These are phyloP conservation scores for Didymella exigua DNA, from an alignment of 2,329 filamentous ascomycete genomes.

Conservation along the genomic window DNA sequence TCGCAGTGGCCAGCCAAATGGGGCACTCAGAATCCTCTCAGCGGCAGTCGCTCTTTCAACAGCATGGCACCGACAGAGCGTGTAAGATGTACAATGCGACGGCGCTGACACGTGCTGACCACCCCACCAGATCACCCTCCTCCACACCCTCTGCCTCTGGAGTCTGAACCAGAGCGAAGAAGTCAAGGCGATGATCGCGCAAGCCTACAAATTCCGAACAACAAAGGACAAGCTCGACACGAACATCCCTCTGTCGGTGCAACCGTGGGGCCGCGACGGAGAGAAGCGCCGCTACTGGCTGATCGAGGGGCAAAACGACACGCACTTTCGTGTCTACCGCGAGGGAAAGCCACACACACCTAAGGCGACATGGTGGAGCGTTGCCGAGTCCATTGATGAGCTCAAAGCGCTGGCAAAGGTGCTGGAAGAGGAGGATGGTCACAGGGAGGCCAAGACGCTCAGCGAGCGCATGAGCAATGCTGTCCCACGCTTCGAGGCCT, in stretches of 20 bases:
- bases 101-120: constrained; percentile 25
- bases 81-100: constrained; percentile 58
- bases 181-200: constrained; percentile 79
- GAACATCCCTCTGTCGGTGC: constrained; percentile 87
- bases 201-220: constrained; percentile 70
- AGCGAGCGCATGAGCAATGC: constrained; percentile 78
- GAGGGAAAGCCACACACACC: constrained; percentile 82
- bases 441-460: constrained; percentile 78
- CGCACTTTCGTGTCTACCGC: constrained; percentile 88
- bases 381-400: constrained; percentile 90
- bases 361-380: constrained; percentile 87
- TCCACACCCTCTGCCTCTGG: constrained; percentile 87
- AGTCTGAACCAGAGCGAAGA: constrained; percentile 84
- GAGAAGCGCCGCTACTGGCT: constrained; percentile 93
- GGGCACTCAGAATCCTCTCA: constrained; percentile 81
- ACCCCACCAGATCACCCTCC: constrained; percentile 71
- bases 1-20: constrained; percentile 87
- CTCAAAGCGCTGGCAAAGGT: constrained; percentile 76
- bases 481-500: constrained; percentile 88
- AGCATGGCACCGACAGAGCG: constrained; percentile 81
- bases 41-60: constrained; percentile 79
- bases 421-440: constrained; percentile 76
- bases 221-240: constrained; percentile 78
- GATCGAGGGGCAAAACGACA: constrained; percentile 92
- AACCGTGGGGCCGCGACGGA: constrained; percentile 87